Evolutionary conservation across 306 rosid species (phyloP), one percentile per base, ranked within the genome.

Genomic region (Bauhinia variegata): DNA sequence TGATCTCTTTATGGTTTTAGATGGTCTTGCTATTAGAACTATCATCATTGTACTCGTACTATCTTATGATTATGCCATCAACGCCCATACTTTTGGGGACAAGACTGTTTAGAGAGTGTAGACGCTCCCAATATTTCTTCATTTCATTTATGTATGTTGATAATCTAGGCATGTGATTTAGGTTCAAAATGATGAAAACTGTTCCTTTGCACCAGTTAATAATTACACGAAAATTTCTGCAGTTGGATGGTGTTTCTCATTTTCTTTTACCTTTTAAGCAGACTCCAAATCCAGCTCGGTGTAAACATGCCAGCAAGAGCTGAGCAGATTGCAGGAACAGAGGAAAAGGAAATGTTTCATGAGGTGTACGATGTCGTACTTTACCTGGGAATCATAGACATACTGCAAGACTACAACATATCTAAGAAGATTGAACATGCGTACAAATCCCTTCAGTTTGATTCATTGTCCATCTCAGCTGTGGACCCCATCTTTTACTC

Each of bases 291-390:
- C 81, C 99, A 93, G 76, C 82, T 93, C n/a, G 99, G 99, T 58
- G 99, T 93, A 58, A 93, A 93, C 85, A 86, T 93, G 99, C 97
- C 99, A 4, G 85, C 99, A 19, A 90, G 99, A 82, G 99, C 99
- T 60, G 99, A 93, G 79, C 89, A 54, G 79, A 75, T 88, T 75
- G 85, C 80, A 14, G 97, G 88, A 41, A 82, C 81, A 51, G 69
- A 88, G n/a, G n/a, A n/a, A n/a, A n/a, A n/a, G n/a, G n/a, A n/a
- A n/a, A n/a, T n/a, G n/a, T n/a, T n/a, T n/a, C n/a, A n/a, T n/a
- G n/a, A n/a, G 63, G 91, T 80, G 3, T 93, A 93, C 15, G 99
- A 93, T 48, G 99, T 93, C 0, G 99, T 93, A 46, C 95, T 93
- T 11, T 93, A 90, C 79, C 84, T 93, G 30, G 99, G 99, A 5